Percentiles rank a stretch among this genome's conserved stretches.
These are phyloP conservation scores for Exobasidium rhododendri DNA, from an alignment of 1,284 basidiomycete species.

Conservation along the genomic window DNA sequence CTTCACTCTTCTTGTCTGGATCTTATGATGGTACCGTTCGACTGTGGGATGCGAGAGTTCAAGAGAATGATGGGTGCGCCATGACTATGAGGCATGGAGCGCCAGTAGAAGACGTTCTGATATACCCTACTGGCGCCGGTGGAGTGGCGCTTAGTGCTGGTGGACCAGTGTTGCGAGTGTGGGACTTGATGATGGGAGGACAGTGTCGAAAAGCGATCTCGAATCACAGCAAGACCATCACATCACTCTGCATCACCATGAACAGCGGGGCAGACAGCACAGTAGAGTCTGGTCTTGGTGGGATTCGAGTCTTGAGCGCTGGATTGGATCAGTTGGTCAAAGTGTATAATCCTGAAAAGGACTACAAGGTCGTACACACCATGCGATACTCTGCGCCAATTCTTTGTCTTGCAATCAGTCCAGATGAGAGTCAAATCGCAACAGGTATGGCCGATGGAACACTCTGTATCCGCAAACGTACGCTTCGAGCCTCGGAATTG, in stretches of 20 bases:
- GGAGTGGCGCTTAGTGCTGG: constrained; percentile 81
- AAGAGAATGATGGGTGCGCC: constrained; percentile 38
- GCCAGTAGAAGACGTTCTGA: constrained; percentile 90
- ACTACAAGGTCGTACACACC: constrained; percentile 84
- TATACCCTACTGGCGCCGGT: constrained; percentile 74
- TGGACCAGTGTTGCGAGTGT: constrained; percentile 87
- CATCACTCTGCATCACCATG: constrained; percentile 62
- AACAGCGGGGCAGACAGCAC: constrained; percentile 41
- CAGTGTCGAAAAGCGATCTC: constrained; percentile 57
- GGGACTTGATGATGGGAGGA: constrained; percentile 92
- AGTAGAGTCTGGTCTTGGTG: constrained; percentile 60
- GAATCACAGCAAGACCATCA: constrained; percentile 98
- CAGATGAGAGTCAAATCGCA: constrained; percentile 92
- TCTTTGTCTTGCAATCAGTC: constrained; percentile 87
- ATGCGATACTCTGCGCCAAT: constrained; percentile 97
- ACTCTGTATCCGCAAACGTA: constrained; percentile 62
- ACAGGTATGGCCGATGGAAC: constrained; percentile 97
- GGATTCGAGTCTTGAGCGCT: constrained; percentile 78
- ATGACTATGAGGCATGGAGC: constrained; percentile 55
- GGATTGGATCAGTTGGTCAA: constrained; percentile 96
- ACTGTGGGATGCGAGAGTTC: constrained; percentile 74
- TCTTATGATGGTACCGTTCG: constrained; percentile 91
- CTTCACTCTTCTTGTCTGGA: constrained; percentile 81
- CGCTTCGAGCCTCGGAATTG: constrained; percentile 68
- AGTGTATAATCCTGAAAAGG: constrained; percentile 79